These are phyloP conservation scores for Sporothrix curviconia DNA, from an alignment of 2,329 filamentous ascomycete species.

Conservation along the genomic window DNA sequence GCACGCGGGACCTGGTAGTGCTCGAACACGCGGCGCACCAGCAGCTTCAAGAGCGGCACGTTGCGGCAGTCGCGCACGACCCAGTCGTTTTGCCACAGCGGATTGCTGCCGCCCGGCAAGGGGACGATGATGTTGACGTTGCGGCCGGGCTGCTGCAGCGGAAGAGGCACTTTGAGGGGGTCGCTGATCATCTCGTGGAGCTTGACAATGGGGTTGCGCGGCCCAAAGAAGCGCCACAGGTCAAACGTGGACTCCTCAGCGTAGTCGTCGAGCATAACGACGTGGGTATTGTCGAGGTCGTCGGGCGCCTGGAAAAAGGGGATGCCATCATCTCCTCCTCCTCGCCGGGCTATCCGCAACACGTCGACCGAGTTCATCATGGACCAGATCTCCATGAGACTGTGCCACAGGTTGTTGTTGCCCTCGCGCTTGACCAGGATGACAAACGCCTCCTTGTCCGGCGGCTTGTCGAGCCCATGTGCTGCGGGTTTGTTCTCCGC, in stretches of 20 bases:
- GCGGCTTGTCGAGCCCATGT: neutral
- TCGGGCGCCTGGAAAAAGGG: slow-evolving; percentile 7
- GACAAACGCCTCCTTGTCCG: neutral
- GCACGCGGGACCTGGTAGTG: slow-evolving; percentile 20
- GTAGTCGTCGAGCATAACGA: slow-evolving; percentile 30
- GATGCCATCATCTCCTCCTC: neutral
- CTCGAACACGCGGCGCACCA: slow-evolving; percentile 27
- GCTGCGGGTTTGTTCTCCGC: neutral
- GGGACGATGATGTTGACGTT: slow-evolving; percentile 32
- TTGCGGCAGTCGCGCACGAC: slow-evolving; percentile 26
- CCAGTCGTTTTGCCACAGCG: slow-evolving; percentile 38
- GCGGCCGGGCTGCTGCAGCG: neutral
- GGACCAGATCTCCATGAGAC: slow-evolving; percentile 20
- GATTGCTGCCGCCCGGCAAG: slow-evolving; percentile 34
- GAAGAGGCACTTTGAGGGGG: slow-evolving; percentile 4
- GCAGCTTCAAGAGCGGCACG: slow-evolving; percentile 27
- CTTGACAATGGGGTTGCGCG: slow-evolving; percentile 25
- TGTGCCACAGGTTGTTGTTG: slow-evolving; percentile 18
- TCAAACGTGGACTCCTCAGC: slow-evolving; percentile 30
- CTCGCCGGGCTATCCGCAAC: slow-evolving; percentile 12
- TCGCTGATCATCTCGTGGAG: slow-evolving; percentile 20
- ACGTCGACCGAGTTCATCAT: slow-evolving; percentile 18
- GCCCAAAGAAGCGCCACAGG: slow-evolving; percentile 32
- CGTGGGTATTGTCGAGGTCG: slow-evolving; percentile 16
- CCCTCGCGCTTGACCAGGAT: slow-evolving; percentile 20